A percentile compares a stretch with the other conserved stretches of the same genome.
phyloP scores from a whole-genome alignment of 768 basidiomycete species.

The Pulveroboletus sp. region DNA sequence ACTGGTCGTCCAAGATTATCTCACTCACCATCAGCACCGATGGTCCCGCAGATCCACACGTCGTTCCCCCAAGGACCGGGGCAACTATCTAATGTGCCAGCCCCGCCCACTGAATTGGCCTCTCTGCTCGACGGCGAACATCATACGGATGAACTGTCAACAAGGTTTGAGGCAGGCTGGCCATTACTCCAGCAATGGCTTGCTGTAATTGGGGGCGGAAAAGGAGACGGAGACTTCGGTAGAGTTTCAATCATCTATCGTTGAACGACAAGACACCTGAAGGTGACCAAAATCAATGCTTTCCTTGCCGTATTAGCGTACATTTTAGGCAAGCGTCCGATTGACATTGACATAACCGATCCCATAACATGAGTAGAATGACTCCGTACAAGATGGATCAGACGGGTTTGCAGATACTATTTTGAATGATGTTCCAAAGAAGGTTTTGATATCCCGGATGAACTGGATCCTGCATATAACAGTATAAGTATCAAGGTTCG shows the following conservation, averaged over 20 bases:
- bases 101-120: conserved; percentile 50
- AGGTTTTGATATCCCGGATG: conserved; percentile 71
- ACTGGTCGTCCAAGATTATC: conserved; percentile 46
- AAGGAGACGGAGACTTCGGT: conserved; percentile 65
- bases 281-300: neutral
- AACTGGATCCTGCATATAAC: conserved; percentile 74
- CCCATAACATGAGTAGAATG: conserved; percentile 87
- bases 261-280: conserved; percentile 31
- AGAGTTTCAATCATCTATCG: conserved; percentile 75
- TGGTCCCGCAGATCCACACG: conserved; percentile 32
- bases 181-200: conserved; percentile 73
- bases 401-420: conserved; percentile 58
- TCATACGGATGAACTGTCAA: conserved; percentile 86
- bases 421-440: conserved; percentile 94
- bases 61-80: conserved; percentile 23
- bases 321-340: conserved; percentile 56
- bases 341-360: conserved; percentile 89
- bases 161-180: conserved; percentile 81
- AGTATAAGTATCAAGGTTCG: conserved; percentile 4
- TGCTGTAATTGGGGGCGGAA: conserved; percentile 51
- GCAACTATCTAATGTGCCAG: conserved; percentile 15
- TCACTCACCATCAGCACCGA: conserved; percentile 55
- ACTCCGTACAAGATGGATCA: conserved; percentile 49
- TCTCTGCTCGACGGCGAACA: conserved; percentile 80
- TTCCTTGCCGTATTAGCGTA: conserved; percentile 1